Conservation (phyloP, 495 filamentous ascomycete species). For the Podospora fimiseda region DNA sequence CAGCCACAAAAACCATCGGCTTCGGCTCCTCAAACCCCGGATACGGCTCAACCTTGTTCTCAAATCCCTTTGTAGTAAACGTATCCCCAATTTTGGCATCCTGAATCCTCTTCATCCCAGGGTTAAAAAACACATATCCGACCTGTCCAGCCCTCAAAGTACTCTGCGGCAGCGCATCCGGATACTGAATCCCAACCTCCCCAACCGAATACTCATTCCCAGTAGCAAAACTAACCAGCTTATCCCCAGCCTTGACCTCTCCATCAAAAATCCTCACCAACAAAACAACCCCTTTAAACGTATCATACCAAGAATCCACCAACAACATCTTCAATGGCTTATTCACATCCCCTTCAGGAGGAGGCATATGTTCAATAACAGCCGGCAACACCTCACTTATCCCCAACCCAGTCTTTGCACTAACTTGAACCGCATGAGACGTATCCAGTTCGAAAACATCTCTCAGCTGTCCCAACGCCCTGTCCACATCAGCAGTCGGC, state of each 20-base stretch:
- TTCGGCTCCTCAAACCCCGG: constrained; percentile 97
- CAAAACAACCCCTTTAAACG: constrained; percentile 87
- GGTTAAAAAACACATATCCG: constrained; percentile 94
- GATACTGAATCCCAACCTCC: constrained; percentile 96
- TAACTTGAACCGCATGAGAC: constrained; percentile 72
- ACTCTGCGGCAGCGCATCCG: constrained; percentile 74
- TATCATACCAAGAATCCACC: constrained; percentile 97
- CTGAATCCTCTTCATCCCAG: constrained; percentile 92
- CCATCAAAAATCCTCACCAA: constrained; percentile 92
- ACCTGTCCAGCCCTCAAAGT: constrained; percentile 85
- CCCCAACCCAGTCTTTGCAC: constrained; percentile 88
- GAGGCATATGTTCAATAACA: constrained; percentile 78
- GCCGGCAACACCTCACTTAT: constrained; percentile 73
- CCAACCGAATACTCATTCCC: constrained; percentile 83
- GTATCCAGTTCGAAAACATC: constrained; percentile 83
- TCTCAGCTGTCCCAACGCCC: constrained; percentile 79
- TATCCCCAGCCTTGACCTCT: constrained; percentile 71
- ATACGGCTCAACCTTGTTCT: constrained; percentile 69
- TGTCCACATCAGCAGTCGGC: constrained; percentile 73
- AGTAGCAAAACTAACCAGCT: constrained; percentile 77
- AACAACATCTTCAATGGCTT: constrained; percentile 77
- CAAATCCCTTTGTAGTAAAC: constrained; percentile 75
- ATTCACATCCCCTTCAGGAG: constrained; percentile 63
- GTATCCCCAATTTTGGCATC: constrained; percentile 96
- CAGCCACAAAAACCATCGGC: constrained; percentile 97